phyloP scores from a whole-genome alignment of 257 asterid genomes.

The Penstemon davidsonii region DNA sequence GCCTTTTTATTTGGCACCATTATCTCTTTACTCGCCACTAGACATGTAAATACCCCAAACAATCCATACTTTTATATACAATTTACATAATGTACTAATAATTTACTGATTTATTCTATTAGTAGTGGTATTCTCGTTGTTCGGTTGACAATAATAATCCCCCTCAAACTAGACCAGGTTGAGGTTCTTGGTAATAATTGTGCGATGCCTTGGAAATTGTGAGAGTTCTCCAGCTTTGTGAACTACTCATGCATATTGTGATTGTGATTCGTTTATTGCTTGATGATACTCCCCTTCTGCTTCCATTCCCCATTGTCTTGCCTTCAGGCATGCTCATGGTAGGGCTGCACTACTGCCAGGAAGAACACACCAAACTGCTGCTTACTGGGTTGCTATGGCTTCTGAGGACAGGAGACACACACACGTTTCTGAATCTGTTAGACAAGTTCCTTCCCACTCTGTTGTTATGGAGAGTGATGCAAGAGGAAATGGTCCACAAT shows the following conservation, averaged over 20 bases:
- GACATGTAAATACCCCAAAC: too few species aligned
- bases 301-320: neutral
- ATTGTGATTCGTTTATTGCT: neutral
- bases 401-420: neutral
- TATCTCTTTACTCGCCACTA: too few species aligned
- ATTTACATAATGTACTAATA: too few species aligned
- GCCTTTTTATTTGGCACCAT: neutral
- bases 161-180: neutral
- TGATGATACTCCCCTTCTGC: neutral
- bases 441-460: too few species aligned
- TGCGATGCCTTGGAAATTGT: neutral
- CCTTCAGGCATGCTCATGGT: neutral
- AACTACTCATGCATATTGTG: neutral
- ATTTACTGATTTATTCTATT: neutral
- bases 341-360: neutral
- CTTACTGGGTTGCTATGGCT: conserved; percentile 1
- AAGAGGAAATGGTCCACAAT: neutral
- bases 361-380: neutral
- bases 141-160: neutral
- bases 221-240: neutral
- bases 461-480: neutral
- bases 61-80: too few species aligned
- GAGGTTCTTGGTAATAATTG: neutral
- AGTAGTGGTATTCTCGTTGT: neutral
- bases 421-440: too few species aligned